phyloP scores from a whole-genome alignment of 129 eudicot species.

The Arctium lappa region DNA sequence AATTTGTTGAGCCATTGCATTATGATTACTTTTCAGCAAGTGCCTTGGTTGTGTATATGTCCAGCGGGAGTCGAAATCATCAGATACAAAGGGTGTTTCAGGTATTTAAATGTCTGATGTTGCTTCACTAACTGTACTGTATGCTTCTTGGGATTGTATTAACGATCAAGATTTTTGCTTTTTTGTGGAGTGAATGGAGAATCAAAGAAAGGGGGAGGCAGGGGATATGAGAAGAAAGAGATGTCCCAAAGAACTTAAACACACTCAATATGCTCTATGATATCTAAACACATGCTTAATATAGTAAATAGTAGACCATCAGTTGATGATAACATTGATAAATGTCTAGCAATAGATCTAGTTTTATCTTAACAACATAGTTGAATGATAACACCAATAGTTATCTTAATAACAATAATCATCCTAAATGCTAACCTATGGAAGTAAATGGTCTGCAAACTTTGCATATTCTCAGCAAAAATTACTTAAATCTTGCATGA shows the following conservation, averaged over 20 bases:
- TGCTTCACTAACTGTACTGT: not conserved
- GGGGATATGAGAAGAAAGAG: too few species aligned
- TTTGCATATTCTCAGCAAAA: not conserved
- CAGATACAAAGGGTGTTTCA: constrained; percentile 90
- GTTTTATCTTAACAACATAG: not conserved
- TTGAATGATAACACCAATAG: not conserved
- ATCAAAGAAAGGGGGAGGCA: too few species aligned
- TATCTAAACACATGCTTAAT: too few species aligned
- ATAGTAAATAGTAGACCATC: too few species aligned
- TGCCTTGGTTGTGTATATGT: constrained; percentile 98
- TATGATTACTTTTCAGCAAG: constrained; percentile 53
- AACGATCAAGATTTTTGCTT: too few species aligned
- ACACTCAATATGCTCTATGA: too few species aligned
- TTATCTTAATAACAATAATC: not conserved
- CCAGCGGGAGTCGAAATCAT: constrained; percentile 89
- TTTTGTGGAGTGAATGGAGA: too few species aligned
- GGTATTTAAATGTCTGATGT: constrained; percentile 39
- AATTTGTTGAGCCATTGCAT: not conserved
- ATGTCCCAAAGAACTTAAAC: too few species aligned
- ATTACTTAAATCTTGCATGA: not conserved
- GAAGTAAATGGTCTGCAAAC: not conserved
- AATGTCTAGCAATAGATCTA: too few species aligned
- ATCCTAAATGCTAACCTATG: not conserved
- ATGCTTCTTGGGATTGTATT: not conserved
- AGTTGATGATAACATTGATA: too few species aligned